Percentiles rank a stretch among this genome's conserved stretches.
These are phyloP conservation scores for Ocimum tenuiflorum DNA, from an alignment of 257 asterid genomes.

Conservation along the genomic window DNA sequence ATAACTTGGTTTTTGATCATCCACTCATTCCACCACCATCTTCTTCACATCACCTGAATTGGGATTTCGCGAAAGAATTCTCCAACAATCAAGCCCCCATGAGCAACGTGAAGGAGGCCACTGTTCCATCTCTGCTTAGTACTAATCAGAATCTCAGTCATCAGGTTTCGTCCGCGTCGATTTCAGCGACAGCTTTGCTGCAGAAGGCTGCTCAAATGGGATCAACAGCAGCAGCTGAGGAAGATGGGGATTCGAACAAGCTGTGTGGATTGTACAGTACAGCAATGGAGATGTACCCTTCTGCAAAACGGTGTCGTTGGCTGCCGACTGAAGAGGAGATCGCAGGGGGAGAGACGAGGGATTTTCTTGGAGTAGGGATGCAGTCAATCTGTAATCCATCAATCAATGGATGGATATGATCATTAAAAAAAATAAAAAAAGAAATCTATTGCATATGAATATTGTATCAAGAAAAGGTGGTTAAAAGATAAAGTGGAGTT, in stretches of 20 bases:
- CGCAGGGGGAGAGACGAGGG: conserved; percentile 71
- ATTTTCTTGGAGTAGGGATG: conserved; percentile 86
- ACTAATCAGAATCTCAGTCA: conserved; percentile 32
- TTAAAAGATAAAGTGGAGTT: conserved; percentile 28
- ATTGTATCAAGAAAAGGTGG: conserved; percentile 13
- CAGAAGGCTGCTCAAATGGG: conserved; percentile 84
- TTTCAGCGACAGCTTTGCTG: conserved; percentile 81
- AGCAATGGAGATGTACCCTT: conserved; percentile 48
- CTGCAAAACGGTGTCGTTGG: conserved; percentile 44
- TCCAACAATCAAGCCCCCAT: conserved; percentile 17
- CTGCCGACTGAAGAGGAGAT: conserved; percentile 26
- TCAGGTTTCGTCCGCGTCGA: conserved; percentile 29
- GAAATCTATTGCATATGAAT: neutral
- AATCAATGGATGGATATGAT: conserved; percentile 80
- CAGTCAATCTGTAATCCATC: conserved; percentile 75
- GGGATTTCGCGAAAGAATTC: conserved; percentile 53
- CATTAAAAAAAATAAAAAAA: too few species aligned
- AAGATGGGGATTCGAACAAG: conserved; percentile 33
- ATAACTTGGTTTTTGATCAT: conserved; percentile 21
- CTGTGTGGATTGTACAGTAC: conserved; percentile 38
- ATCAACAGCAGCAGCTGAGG: conserved; percentile 28
- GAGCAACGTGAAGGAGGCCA: conserved; percentile 27
- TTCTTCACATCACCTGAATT: conserved; percentile 26
- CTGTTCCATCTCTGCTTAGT: conserved; percentile 56
- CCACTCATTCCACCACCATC: conserved; percentile 28